phyloP scores from a whole-genome alignment of 2,329 filamentous ascomycete species.

The Alternaria consortialis region DNA sequence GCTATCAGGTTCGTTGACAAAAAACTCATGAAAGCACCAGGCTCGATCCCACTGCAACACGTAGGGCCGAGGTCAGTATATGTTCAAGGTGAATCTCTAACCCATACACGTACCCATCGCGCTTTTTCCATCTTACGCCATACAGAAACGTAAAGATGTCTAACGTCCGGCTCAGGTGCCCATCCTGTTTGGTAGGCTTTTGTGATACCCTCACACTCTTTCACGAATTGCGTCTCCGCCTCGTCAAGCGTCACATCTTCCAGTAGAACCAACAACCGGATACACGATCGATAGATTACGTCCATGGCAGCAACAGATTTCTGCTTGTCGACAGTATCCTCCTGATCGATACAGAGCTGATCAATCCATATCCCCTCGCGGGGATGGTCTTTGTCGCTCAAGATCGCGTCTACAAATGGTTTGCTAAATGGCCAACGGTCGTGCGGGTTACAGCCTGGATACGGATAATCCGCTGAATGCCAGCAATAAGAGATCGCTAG shows the following conservation, averaged over 20 bases:
- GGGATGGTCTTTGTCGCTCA: conserved; percentile 22
- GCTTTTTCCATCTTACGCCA: conserved; percentile 16
- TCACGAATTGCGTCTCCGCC: conserved; percentile 8
- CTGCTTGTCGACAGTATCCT: conserved; percentile 14
- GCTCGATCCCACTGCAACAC: conserved; percentile 18
- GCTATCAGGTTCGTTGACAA: conserved; percentile 24
- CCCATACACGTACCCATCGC: conserved; percentile 9
- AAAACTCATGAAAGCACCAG: conserved; percentile 31
- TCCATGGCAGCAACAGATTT: conserved; percentile 29
- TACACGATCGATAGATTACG: conserved; percentile 27
- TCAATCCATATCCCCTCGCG: conserved; percentile 32
- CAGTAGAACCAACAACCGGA: conserved; percentile 21
- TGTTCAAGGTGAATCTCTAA: neutral
- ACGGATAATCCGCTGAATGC: conserved; percentile 19
- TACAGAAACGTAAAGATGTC: conserved; percentile 8
- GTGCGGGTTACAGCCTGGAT: conserved; percentile 12
- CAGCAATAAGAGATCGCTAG: conserved; percentile 30
- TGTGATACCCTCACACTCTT: conserved; percentile 2
- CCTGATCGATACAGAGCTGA: conserved; percentile 28
- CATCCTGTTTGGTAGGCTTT: neutral
- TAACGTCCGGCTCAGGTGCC: neutral
- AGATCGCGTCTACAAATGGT: conserved; percentile 25
- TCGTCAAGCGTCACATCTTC: conserved; percentile 24
- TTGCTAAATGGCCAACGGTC: conserved; percentile 29
- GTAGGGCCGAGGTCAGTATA: neutral